Conservation (phyloP, 2,329 filamentous ascomycete species). For the Arachnopeziza araneosa region DNA sequence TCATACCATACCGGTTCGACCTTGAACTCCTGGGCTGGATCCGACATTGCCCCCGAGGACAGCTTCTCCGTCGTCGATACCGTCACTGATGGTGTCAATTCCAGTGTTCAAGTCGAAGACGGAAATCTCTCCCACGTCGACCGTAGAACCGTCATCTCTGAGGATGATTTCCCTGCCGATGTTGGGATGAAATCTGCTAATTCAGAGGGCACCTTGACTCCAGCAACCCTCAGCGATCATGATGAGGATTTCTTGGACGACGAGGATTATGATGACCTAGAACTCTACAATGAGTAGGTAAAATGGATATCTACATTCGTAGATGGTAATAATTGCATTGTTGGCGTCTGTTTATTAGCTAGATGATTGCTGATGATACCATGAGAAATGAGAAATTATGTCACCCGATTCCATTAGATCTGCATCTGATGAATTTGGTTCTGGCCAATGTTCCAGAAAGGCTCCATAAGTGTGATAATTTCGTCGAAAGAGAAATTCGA, state of each 20-base stretch:
- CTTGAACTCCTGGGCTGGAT: conserved; percentile 11
- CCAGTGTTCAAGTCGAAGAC: conserved; percentile 17
- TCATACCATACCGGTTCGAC: conserved; percentile 29
- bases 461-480: too few relatives aligned
- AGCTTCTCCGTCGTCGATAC: conserved; percentile 1
- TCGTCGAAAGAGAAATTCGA: too few relatives aligned
- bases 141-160: conserved; percentile 6
- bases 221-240: neutral
- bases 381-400: too few relatives aligned
- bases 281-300: neutral
- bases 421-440: too few relatives aligned
- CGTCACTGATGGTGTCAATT: neutral
- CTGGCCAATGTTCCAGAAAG: too few relatives aligned
- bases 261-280: neutral
- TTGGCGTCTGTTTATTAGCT: neutral
- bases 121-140: conserved; percentile 12
- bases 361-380: too few relatives aligned
- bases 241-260: neutral
- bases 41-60: conserved; percentile 7
- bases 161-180: neutral
- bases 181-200: neutral
- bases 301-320: neutral
- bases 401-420: too few relatives aligned
- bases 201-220: neutral
- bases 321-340: neutral